phyloP scores from a whole-genome alignment of 805 yeast species.

The Sungouiella thailandica region DNA sequence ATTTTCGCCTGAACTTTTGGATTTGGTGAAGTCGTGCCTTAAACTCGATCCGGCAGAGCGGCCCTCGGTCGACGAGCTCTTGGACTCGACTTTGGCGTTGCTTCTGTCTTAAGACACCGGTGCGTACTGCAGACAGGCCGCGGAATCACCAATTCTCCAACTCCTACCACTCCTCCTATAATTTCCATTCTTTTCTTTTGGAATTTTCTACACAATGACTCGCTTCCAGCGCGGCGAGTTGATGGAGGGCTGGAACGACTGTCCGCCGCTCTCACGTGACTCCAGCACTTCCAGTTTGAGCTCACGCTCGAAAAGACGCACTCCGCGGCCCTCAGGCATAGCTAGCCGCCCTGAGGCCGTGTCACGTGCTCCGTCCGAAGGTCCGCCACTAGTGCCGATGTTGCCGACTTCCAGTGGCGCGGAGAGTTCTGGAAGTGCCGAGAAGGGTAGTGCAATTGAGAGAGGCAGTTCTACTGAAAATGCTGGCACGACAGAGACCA shows the following conservation, averaged over 20 bases:
- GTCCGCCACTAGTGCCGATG: too few species aligned
- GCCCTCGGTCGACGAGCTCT: conserved; percentile 58
- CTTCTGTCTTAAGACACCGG: neutral
- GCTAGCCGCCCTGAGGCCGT: too few species aligned
- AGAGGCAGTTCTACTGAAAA: too few species aligned
- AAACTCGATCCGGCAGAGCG: conserved; percentile 55
- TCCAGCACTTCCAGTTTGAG: neutral
- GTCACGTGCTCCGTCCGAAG: too few species aligned
- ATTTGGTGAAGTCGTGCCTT: conserved; percentile 56
- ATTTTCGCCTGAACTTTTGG: conserved; percentile 54
- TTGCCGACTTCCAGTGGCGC: too few species aligned
- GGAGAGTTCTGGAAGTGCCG: too few species aligned
- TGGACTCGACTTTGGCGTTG: conserved; percentile 24
- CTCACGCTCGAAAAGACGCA: conserved; percentile 3
- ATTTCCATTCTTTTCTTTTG: neutral
- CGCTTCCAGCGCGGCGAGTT: conserved; percentile 34
- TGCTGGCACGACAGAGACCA: too few species aligned
- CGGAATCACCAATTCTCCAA: too few species aligned
- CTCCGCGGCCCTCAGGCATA: neutral
- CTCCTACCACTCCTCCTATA: neutral
- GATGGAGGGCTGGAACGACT: conserved; percentile 60
- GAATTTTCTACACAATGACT: conserved; percentile 14
- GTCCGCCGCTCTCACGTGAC: conserved; percentile 33
- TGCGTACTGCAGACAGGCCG: too few species aligned
- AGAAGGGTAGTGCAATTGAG: too few species aligned